Base-by-base conservation (phyloP, 176 grass and related monocot species). In the Paspalum notatum region DNA sequence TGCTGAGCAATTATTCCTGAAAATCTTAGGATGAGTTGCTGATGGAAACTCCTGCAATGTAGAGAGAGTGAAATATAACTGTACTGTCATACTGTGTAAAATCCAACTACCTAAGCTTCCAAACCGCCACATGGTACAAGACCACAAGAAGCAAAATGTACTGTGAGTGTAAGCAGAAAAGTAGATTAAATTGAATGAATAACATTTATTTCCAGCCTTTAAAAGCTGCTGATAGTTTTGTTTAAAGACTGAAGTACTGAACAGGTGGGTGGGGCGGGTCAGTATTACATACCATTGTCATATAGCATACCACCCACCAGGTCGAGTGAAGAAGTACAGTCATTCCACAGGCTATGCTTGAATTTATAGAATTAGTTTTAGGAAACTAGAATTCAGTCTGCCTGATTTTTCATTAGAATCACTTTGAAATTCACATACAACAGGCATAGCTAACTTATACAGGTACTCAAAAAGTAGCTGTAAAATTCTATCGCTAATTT, bases 1-100 rank as follows among this genome's bases (percentile, higher is more conserved):
- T 91, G 93, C 65, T 79, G 83, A 57, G 93, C 86, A 78, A 97
- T 85, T 26, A 97, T 89, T 77, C 87, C 90, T 20, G 85, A 93
- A 87, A 90, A 97, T 84, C 93, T 87, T 70, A 88, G 93, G 39
- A 97, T 83, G 44, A 97, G 88, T 65, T 53, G 51, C 51, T 8
- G 18, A 17, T 17, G 18, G 52, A 54, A 2, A 15, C 17, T 54
- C 20, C 52, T 54, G 52, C 52, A n/a, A 20, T 54, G 17, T 54
- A 6, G 3, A 54, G 2, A 8, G 17, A 20, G 0, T 20, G 17
- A 15, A 54, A 20, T 54, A 20, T 54, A 18, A 54, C n/a, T n/a
- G n/a, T n/a, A n/a, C n/a, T n/a, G 1, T 7, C 6, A 17, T 54
- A 20, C 52, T 18, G 52, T 54, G 52, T 20, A 3, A 54, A 54